These are phyloP conservation scores for Serendipita sp. DNA, from an alignment of 768 basidiomycete genomes.

Conservation along the genomic window DNA sequence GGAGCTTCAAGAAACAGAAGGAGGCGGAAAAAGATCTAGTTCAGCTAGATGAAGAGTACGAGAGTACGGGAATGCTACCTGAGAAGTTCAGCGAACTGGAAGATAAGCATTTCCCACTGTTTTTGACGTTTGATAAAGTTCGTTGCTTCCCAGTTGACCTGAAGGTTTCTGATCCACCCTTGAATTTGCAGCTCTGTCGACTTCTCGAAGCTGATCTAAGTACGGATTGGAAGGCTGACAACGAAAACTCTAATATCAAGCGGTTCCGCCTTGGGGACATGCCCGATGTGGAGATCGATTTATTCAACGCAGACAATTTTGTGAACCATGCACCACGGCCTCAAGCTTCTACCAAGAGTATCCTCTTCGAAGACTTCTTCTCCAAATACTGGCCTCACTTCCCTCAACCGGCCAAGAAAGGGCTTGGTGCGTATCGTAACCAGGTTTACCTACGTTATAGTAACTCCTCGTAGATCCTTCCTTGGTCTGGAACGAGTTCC, in stretches of 20 bases:
- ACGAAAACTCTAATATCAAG: not conserved
- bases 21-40: slow-evolving; percentile 19
- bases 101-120: slow-evolving; percentile 52
- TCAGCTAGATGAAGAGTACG: slow-evolving; percentile 28
- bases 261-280: slow-evolving; percentile 3
- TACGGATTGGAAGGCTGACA: not conserved
- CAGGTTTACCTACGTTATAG: not conserved
- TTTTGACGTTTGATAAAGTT: slow-evolving; percentile 49
- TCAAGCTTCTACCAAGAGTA: slow-evolving; percentile 18
- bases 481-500: slow-evolving; percentile 47
- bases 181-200: slow-evolving; percentile 26
- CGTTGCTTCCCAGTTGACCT: slow-evolving; percentile 8
- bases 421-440: slow-evolving; percentile 28
- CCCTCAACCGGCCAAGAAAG: slow-evolving; percentile 32
- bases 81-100: slow-evolving; percentile 35
- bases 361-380: slow-evolving; percentile 31
- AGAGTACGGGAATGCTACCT: slow-evolving; percentile 32
- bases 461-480: slow-evolving; percentile 31
- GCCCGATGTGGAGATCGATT: slow-evolving; percentile 1
- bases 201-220: slow-evolving; percentile 34
- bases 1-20: slow-evolving; percentile 8
- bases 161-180: not conserved
- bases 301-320: not conserved
- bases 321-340: not conserved
- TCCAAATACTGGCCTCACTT: slow-evolving; percentile 45